Percentiles rank a stretch among this genome's conserved stretches.
Conservation (phyloP, 192 early-diverging fungal genomes). For the Phlyctochytrium arcticum region DNA sequence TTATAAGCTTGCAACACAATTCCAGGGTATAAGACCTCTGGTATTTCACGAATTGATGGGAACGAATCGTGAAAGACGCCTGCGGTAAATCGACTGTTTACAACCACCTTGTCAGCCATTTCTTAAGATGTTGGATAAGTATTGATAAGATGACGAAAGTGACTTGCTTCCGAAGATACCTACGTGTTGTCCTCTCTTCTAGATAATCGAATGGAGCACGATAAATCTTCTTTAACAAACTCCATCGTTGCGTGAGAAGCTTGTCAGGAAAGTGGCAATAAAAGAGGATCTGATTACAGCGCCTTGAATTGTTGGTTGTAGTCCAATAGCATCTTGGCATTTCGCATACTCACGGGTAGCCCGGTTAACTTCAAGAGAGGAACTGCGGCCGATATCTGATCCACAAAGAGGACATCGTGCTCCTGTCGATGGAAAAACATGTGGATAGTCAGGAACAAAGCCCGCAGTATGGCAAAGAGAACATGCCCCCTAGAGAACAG, state of each 20-base stretch:
- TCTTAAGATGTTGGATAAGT: conserved; percentile 30
- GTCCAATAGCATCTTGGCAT: not conserved
- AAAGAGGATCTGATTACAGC: conserved; percentile 67
- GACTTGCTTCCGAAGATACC: not conserved
- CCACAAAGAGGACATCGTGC: conserved; percentile 75
- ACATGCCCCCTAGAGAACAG: conserved; percentile 73
- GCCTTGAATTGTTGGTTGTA: not conserved
- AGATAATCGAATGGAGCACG: conserved; percentile 76
- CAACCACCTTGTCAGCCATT: conserved; percentile 85
- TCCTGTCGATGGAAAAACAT: conserved; percentile 37
- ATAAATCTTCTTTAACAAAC: conserved; percentile 64
- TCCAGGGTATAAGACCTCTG: conserved; percentile 79
- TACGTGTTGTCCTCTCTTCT: conserved; percentile 83
- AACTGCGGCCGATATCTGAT: conserved; percentile 82
- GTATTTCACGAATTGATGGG: conserved; percentile 50
- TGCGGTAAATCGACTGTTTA: conserved; percentile 88
- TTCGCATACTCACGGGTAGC: conserved; percentile 43
- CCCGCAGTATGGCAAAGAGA: conserved; percentile 76
- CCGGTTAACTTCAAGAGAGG: conserved; percentile 69
- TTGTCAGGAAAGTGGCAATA: conserved; percentile 98
- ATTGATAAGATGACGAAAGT: not conserved
- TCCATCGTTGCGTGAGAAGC: conserved; percentile 62
- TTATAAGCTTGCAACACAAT: conserved; percentile 76
- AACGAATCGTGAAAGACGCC: conserved; percentile 70
- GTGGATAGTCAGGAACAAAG: conserved; percentile 58